A percentile compares a stretch with the other conserved stretches of the same genome.
phyloP scores from a whole-genome alignment of 768 basidiomycete genomes.

The Mycena olivaceomarginata region DNA sequence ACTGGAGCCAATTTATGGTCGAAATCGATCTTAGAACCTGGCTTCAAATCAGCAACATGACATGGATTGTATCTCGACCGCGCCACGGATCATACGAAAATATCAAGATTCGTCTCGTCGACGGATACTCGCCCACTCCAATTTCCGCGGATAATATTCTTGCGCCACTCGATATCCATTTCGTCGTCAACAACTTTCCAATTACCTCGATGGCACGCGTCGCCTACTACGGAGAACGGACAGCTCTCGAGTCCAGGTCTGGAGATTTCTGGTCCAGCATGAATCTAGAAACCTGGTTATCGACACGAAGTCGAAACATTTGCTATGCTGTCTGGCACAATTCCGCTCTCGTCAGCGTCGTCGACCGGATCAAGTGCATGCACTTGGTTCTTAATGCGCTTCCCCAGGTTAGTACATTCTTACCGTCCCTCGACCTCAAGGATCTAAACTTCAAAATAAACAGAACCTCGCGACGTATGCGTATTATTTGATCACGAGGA shows the following conservation, averaged over 20 bases:
- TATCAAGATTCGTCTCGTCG: neutral
- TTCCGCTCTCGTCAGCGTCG: neutral
- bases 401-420: constrained; percentile 20
- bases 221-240: neutral
- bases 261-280: constrained; percentile 16
- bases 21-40: constrained; percentile 23
- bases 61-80: neutral
- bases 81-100: neutral
- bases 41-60: constrained; percentile 18
- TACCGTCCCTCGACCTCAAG: neutral
- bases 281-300: constrained; percentile 16
- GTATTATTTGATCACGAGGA: neutral
- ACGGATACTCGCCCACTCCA: neutral
- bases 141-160: neutral
- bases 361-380: neutral
- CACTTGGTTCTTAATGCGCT: neutral
- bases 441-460: neutral
- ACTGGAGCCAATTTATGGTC: constrained; percentile 18
- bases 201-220: neutral
- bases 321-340: constrained; percentile 2
- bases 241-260: neutral
- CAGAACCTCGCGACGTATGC: constrained; percentile 19
- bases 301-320: neutral
- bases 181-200: neutral
- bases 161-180: neutral